phyloP scores from a whole-genome alignment of 306 rosid species.

The Cicer pinnatifidum region DNA sequence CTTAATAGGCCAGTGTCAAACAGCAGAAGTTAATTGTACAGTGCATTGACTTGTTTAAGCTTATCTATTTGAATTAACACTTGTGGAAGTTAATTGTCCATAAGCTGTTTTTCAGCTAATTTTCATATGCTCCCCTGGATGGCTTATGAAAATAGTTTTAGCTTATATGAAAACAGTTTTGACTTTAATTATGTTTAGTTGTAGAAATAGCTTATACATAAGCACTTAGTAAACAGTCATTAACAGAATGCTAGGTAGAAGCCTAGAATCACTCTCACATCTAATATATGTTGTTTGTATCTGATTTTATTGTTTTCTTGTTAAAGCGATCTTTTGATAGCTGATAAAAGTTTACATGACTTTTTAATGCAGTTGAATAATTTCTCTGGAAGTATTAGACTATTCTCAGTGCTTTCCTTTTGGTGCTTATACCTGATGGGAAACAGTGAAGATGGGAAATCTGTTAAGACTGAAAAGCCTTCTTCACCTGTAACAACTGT shows the following conservation, averaged over 20 bases:
- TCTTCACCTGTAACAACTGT: slow-evolving; percentile 71
- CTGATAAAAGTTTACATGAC: slow-evolving; percentile 28
- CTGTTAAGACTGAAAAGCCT: slow-evolving; percentile 65
- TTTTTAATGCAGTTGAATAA: slow-evolving; percentile 44
- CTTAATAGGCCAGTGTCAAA: slow-evolving; percentile 30
- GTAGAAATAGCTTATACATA: too few species aligned
- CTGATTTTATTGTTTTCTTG: slow-evolving; percentile 26
- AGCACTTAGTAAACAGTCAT: neutral
- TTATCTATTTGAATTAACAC: too few species aligned
- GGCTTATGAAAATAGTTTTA: too few species aligned
- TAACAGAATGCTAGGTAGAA: slow-evolving; percentile 15
- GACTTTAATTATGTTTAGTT: too few species aligned
- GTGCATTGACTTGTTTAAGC: too few species aligned
- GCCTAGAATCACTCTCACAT: slow-evolving; percentile 1
- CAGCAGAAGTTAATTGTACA: neutral
- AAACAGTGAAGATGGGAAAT: slow-evolving; percentile 72
- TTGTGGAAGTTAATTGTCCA: too few species aligned
- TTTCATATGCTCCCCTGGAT: too few species aligned
- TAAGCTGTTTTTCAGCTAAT: too few species aligned
- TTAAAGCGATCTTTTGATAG: slow-evolving; percentile 4
- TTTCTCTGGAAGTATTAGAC: slow-evolving; percentile 37
- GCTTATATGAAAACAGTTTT: too few species aligned
- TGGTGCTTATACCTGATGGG: slow-evolving; percentile 63
- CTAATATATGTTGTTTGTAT: slow-evolving; percentile 25
- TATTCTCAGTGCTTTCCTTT: slow-evolving; percentile 29